Percentiles rank a stretch among this genome's conserved stretches.
Evolutionary conservation across 805 yeast genomes (phyloP).

Genomic region (Kodamaea fukazawae): DNA sequence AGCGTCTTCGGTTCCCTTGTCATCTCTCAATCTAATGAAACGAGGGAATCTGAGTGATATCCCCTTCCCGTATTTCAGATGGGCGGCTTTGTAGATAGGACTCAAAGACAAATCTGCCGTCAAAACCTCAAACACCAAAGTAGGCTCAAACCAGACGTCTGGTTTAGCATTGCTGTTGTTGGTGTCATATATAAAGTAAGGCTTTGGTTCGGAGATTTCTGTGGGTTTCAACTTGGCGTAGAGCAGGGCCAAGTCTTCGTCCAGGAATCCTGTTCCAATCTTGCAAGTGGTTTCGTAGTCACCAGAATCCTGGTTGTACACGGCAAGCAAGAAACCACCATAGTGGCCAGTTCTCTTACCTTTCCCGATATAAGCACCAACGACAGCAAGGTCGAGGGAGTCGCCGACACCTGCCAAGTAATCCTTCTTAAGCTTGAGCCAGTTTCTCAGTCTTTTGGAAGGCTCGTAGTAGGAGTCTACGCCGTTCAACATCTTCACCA

Average conservation of each 20-base stretch:
- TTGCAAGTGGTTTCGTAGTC: slow-evolving; percentile 95
- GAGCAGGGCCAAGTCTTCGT: slow-evolving; percentile 66
- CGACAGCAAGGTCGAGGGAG: slow-evolving; percentile 85
- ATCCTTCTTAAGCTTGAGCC: slow-evolving; percentile 95
- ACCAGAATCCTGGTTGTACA: slow-evolving; percentile 86
- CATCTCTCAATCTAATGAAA: slow-evolving; percentile 79
- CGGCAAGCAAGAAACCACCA: slow-evolving; percentile 91
- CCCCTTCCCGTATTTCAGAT: slow-evolving; percentile 70
- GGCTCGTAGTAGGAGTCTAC: slow-evolving; percentile 86
- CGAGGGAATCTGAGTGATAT: slow-evolving; percentile 87
- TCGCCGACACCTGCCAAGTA: slow-evolving; percentile 95
- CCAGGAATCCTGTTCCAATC: slow-evolving; percentile 96
- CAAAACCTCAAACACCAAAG: slow-evolving; percentile 76
- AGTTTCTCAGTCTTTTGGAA: slow-evolving; percentile 88
- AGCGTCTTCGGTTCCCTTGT: slow-evolving; percentile 81
- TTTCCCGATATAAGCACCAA: slow-evolving; percentile 90
- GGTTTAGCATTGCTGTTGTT: slow-evolving; percentile 66
- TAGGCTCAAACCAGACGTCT: slow-evolving; percentile 94
- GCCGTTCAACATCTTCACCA: slow-evolving; percentile 89
- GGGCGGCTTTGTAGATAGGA: slow-evolving; percentile 87
- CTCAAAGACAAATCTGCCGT: slow-evolving; percentile 89
- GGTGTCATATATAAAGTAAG: slow-evolving; percentile 64
- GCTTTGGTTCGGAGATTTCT: slow-evolving; percentile 60
- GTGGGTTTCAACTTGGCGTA: slow-evolving; percentile 64
- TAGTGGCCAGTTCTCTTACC: slow-evolving; percentile 95